These are phyloP conservation scores for Ceriops tagal DNA, from an alignment of 345 rosid species.

Conservation along the genomic window DNA sequence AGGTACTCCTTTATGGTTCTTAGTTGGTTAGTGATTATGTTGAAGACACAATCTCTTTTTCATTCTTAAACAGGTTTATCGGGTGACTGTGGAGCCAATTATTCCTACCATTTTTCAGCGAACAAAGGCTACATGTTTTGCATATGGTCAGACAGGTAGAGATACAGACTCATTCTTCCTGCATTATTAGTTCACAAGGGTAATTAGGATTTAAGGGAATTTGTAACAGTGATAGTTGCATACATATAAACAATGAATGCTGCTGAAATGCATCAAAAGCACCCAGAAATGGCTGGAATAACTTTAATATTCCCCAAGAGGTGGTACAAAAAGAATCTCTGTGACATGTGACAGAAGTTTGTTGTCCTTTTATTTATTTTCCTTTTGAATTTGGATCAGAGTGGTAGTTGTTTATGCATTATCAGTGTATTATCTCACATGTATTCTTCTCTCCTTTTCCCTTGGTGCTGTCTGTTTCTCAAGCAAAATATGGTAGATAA, in stretches of 20 bases:
- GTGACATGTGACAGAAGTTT: neutral
- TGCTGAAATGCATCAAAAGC: constrained; percentile 8
- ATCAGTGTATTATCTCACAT: neutral
- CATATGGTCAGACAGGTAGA: constrained; percentile 99
- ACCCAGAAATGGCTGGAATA: neutral
- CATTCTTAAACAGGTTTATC: constrained; percentile 62
- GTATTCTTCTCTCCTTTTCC: neutral
- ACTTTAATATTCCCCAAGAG: neutral
- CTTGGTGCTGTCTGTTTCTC: neutral
- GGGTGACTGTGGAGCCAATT: constrained; percentile 84
- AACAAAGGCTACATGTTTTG: constrained; percentile 99
- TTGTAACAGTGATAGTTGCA: neutral
- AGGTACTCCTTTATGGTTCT: constrained; percentile 1
- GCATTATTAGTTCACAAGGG: neutral
- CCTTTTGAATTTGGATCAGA: neutral
- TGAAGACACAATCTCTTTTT: constrained; percentile 14
- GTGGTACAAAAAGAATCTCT: neutral
- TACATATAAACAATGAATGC: neutral
- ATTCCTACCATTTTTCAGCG: constrained; percentile 87
- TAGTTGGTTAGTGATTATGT: constrained; percentile 4
- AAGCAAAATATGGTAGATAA: neutral
- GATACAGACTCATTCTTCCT: neutral
- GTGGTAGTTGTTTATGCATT: neutral
- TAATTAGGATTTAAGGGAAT: neutral
- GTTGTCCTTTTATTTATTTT: neutral